These are phyloP conservation scores for Barbatosphaeria neglecta DNA, from an alignment of 495 filamentous ascomycete genomes.

Conservation along the genomic window DNA sequence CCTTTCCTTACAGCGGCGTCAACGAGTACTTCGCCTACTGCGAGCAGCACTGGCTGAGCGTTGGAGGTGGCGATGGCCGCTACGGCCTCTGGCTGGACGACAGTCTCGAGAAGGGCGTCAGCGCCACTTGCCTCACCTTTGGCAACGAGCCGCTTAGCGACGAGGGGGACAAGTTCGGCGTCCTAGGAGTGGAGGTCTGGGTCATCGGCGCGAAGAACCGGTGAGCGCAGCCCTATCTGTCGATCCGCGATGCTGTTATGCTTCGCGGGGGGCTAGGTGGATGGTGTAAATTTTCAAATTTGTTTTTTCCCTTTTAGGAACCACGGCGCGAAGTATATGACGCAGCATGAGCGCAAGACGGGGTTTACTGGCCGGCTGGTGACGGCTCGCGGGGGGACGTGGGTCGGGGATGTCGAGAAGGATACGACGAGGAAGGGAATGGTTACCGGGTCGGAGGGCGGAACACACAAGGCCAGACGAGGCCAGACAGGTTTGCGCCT, in stretches of 20 bases:
- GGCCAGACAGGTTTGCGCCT: no score
- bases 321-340: no score
- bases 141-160: slow-evolving; percentile 94
- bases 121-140: slow-evolving; percentile 73
- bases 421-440: no score
- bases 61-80: slow-evolving; percentile 79
- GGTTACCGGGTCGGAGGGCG: no score
- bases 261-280: background rate
- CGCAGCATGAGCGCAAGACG: no score
- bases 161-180: slow-evolving; percentile 83
- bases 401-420: no score
- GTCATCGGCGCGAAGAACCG: slow-evolving; percentile 44
- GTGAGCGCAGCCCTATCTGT: background rate
- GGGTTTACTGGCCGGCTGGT: no score
- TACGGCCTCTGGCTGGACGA: slow-evolving; percentile 92
- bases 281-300: no score
- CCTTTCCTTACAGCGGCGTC: slow-evolving; percentile 87
- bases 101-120: slow-evolving; percentile 75
- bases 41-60: slow-evolving; percentile 69
- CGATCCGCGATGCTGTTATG: background rate
- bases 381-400: no score
- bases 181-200: slow-evolving; percentile 89
- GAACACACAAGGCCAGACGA: no score
- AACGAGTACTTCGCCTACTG: slow-evolving; percentile 97
- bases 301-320: no score